Conservation (phyloP, 352 stramenopile species). For the Phytopythium vexans region DNA sequence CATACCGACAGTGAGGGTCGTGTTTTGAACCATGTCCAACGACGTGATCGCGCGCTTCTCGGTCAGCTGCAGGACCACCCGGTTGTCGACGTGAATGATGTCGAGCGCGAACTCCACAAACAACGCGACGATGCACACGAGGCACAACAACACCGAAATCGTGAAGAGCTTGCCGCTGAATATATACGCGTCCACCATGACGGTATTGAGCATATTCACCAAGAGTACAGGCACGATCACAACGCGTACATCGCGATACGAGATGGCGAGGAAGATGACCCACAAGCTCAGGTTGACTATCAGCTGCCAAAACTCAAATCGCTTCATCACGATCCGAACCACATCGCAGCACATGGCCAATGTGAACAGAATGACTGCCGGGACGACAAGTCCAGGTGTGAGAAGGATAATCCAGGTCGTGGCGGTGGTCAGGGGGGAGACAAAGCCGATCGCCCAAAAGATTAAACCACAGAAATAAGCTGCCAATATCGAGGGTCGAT, state of each 20-base stretch:
- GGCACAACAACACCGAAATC: not conserved
- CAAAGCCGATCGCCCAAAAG: constrained; percentile 2
- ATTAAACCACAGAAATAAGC: constrained; percentile 1
- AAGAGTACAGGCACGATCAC: not conserved
- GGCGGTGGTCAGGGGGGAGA: constrained; percentile 1
- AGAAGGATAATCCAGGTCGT: constrained; percentile 1
- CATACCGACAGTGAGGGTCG: constrained; percentile 4
- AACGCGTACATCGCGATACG: constrained; percentile 2
- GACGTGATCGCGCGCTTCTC: not conserved
- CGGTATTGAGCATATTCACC: constrained; percentile 1
- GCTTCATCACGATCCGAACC: not conserved
- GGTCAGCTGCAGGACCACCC: not conserved
- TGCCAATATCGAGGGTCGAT: not conserved
- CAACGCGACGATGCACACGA: constrained; percentile 1
- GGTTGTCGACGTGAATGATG: not conserved
- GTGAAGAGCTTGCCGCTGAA: not conserved
- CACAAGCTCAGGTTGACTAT: constrained; percentile 1
- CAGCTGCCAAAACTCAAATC: constrained; percentile 3
- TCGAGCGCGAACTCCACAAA: constrained; percentile 3
- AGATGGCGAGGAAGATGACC: constrained; percentile 6
- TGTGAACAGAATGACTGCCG: not conserved
- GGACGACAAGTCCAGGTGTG: not conserved
- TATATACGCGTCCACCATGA: constrained; percentile 2
- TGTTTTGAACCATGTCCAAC: constrained; percentile 5
- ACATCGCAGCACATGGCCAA: constrained; percentile 2